Evolutionary conservation across 2,329 filamentous ascomycete genomes (phyloP), one percentile per base, ranked within the genome.

Genomic region (Hypoxylon sp.): DNA sequence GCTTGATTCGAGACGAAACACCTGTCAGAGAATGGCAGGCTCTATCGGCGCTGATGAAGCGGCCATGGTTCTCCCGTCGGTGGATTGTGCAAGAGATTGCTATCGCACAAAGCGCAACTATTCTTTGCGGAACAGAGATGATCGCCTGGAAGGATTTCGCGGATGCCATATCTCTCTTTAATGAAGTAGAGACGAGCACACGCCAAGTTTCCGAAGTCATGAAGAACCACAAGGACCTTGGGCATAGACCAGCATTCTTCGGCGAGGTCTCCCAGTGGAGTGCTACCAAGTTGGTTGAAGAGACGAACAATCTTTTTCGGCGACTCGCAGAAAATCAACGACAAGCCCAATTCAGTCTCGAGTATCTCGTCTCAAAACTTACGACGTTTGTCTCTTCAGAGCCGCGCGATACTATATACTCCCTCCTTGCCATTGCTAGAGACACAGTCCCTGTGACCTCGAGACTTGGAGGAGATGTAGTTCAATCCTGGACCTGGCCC

Each of bases 31-130:
- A 81, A 61, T 76, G 77, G 82, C 50, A 66, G 2, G 73, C 77
- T 0, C 55, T 84, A 0, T 67, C 81, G 2, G 61, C 69, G 6
- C 66, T 83, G 2, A 82, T 84, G 73, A 73, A 79, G 54, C 72
- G 81, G 7, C 71, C 74, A 2, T 84, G 82, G 77, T 82, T 82
- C 64, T 79, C 76, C 48, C 73, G 81, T 3, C 77, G 81, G 0
- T 83, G 82, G 82, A 79, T 84, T 1, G 77, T 84, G 0, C 82
- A 84, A 68, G 82, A 83, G 68, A 78, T 84, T 13, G 77, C 79
- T 0, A 73, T 81, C 27, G 80, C 81, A 0, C 69, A 66, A 30
- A 66, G 70, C 2, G 79, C 78, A 4, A 74, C 66, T 3, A 73
- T 85, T 0, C 78, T 80, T 50, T 83, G 82, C 66, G 82, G 82